Percentiles rank a stretch among this genome's conserved stretches.
Evolutionary conservation across 78 protist species (phyloP).

Genomic region (Emiliania huxleyi): DNA sequence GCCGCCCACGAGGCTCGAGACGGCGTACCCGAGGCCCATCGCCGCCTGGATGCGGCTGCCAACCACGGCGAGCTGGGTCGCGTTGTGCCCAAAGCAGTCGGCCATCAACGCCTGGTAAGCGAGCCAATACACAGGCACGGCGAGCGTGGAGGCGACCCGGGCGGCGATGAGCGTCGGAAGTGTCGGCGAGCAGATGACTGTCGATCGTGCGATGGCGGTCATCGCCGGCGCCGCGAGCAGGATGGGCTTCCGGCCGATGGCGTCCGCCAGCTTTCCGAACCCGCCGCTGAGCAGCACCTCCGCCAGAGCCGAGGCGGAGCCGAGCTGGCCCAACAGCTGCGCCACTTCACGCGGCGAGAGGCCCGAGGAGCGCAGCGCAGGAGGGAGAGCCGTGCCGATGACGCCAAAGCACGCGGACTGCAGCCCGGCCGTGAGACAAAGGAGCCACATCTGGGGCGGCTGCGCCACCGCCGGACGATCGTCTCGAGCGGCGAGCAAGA

Average conservation of each 20-base stretch:
- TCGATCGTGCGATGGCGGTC: background rate
- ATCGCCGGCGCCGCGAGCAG: background rate
- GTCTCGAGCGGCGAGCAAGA: too few relatives aligned
- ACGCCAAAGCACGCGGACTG: constrained; percentile 12
- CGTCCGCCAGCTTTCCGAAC: constrained; percentile 12
- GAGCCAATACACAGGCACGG: constrained; percentile 28
- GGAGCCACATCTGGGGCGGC: too few relatives aligned
- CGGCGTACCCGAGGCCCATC: constrained; percentile 13
- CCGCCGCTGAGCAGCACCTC: background rate
- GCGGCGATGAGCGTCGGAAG: background rate
- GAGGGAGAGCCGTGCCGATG: background rate
- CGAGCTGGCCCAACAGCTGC: background rate
- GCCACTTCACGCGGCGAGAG: too few relatives aligned
- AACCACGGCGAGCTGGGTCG: background rate
- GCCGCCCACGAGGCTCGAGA: background rate
- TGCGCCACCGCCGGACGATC: too few relatives aligned
- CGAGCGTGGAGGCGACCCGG: background rate
- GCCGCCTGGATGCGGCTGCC: background rate
- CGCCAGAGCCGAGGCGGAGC: background rate
- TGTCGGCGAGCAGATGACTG: background rate
- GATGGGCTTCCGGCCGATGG: constrained; percentile 13
- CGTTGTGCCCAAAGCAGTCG: background rate
- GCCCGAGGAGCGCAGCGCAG: too few relatives aligned
- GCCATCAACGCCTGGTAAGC: background rate
- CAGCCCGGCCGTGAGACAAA: background rate